Base-by-base conservation (phyloP, 2,329 filamentous ascomycete species). In the Didymella segeticola region DNA sequence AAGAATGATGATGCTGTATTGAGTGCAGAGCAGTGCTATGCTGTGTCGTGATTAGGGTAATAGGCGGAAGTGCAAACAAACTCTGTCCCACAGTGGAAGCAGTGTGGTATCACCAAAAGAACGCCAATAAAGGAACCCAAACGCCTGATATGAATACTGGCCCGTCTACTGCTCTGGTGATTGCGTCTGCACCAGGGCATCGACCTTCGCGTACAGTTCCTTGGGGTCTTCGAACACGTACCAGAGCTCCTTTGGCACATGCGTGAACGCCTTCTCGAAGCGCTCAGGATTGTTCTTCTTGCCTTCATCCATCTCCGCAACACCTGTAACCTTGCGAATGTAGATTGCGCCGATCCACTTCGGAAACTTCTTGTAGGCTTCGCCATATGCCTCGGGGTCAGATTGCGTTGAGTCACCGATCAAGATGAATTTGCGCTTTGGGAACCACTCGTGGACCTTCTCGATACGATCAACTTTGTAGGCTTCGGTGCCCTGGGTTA, bases 351-450 rank as follows among this genome's bases (percentile, higher is more conserved):
- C 85, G 57, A 97, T 85, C 91, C 92, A 97, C 6, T 83, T 85
- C 0, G 88, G 87, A 58, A 87, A 84, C 42, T 82, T 81, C 46
- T 86, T 73, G 74, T 82, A 92, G 75, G 91, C 86, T 62, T 93
- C 87, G 23, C 88, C 93, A 69, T 97, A 98, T 0, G 90, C 86
- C 72, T 98, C 93, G 0, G 93, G 93, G 65, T 98, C 93, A 22
- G 86, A 89, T 75, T 97, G 93, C 0, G 93, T 97, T 31, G 89
- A 93, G 75, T 98, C 93, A 1, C 93, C 93, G 60, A 98, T 87
- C 62, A 88, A 88, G 58, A 98, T 85, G 77, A 96, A 88, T 64
- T 88, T 89, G 56, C 90, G 82, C 63, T 83, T 82, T 0, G 93
- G 93, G 42, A 97, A 81, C 89, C 90, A 95, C 1, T 77, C 75